Percentiles rank a stretch among this genome's conserved stretches.
Evolutionary conservation across 176 grass and related monocot genomes (phyloP).

Genomic region (Saccharum spontaneum): DNA sequence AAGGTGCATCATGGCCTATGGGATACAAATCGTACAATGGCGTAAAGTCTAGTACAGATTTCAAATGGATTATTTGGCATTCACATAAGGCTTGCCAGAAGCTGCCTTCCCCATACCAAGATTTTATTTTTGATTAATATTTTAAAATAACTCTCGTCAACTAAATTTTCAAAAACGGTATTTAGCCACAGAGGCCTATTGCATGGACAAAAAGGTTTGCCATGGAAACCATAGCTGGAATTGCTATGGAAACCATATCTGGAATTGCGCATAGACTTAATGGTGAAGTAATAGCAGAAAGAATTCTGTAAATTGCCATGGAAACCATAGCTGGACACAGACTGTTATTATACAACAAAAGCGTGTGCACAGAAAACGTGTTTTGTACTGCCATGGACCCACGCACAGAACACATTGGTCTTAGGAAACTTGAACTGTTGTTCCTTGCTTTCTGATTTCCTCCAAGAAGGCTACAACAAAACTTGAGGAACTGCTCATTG

Average conservation of each 20-base stretch:
- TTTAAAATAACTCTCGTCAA: neutral
- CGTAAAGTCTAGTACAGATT: neutral
- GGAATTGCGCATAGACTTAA: neutral
- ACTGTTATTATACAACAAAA: neutral
- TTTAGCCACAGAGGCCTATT: neutral
- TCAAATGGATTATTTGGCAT: neutral
- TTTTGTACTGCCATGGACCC: neutral
- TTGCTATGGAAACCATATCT: neutral
- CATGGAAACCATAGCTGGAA: too few species aligned
- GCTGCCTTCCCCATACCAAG: neutral
- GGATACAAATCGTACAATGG: neutral
- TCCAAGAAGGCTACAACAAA: conserved; percentile 17
- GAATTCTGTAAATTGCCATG: neutral
- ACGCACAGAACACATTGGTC: neutral
- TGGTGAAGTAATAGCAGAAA: conserved; percentile 8
- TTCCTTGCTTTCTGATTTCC: neutral
- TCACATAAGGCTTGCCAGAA: conserved; percentile 1
- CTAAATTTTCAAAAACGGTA: neutral
- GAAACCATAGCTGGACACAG: neutral
- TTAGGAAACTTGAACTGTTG: conserved; percentile 22
- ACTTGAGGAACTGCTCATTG: neutral
- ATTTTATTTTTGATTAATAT: neutral
- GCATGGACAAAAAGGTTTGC: neutral
- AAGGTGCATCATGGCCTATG: neutral
- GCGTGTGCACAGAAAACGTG: neutral